A percentile compares a stretch with the other conserved stretches of the same genome.
phyloP scores from a whole-genome alignment of 2,329 filamentous ascomycete genomes.

The Sporothrix inflata region DNA sequence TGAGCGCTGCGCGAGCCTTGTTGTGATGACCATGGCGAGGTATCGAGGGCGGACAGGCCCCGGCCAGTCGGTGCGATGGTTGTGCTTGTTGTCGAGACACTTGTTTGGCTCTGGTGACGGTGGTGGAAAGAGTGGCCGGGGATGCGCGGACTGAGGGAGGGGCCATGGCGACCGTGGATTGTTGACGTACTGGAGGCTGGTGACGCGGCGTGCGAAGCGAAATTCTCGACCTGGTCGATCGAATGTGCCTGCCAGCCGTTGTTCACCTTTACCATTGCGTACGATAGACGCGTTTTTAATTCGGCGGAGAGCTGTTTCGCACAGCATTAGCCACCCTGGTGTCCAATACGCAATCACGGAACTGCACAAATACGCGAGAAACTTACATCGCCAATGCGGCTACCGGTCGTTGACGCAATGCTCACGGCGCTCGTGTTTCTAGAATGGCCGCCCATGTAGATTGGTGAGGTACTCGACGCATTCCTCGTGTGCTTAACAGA shows the following conservation, averaged over 20 bases:
- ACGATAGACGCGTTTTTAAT: conserved; percentile 81
- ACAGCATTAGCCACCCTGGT: conserved; percentile 17
- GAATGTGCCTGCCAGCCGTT: conserved; percentile 83
- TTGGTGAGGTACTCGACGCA: conserved; percentile 51
- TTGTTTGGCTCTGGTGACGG: conserved; percentile 36
- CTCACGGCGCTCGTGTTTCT: conserved; percentile 72
- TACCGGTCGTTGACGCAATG: conserved; percentile 62
- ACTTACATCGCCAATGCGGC: conserved; percentile 77
- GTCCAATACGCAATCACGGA: background rate
- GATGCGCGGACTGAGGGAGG: conserved; percentile 59
- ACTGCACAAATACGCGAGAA: background rate
- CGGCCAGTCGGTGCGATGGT: conserved; percentile 8
- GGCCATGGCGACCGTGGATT: conserved; percentile 54
- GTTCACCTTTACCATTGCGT: conserved; percentile 92
- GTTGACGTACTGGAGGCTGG: conserved; percentile 63
- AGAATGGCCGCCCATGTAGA: conserved; percentile 60
- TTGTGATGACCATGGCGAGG: conserved; percentile 27
- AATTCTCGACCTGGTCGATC: conserved; percentile 75
- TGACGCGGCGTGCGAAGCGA: conserved; percentile 70
- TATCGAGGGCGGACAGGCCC: conserved; percentile 16
- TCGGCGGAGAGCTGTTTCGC: conserved; percentile 69
- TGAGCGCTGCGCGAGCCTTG: conserved; percentile 17
- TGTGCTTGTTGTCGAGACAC: conserved; percentile 26
- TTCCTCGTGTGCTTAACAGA: conserved; percentile 61
- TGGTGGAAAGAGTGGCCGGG: conserved; percentile 44